Evolutionary conservation across 2,329 filamentous ascomycete genomes (phyloP).

Genomic region (Exserohilum turcica): DNA sequence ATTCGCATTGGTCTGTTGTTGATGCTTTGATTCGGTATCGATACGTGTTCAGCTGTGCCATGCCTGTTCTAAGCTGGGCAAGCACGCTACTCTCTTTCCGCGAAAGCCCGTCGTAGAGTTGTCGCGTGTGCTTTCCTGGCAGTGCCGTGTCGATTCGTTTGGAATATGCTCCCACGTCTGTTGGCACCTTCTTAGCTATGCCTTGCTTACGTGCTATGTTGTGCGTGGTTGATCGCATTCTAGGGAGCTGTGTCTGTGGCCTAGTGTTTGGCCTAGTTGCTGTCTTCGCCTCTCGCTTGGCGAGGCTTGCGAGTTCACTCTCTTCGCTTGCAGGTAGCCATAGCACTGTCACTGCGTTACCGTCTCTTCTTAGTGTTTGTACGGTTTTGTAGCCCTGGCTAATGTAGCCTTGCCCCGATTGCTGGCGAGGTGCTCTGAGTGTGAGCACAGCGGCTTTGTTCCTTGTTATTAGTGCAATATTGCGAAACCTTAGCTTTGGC

Average conservation of each 20-base stretch:
- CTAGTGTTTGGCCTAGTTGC: slow-evolving; percentile 7
- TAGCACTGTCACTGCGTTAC: slow-evolving; percentile 12
- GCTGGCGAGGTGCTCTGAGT: slow-evolving; percentile 14
- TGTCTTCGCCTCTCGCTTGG: slow-evolving; percentile 12
- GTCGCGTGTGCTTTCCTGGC: slow-evolving; percentile 12
- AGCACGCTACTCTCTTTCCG: slow-evolving; percentile 13
- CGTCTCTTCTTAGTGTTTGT: slow-evolving; percentile 8
- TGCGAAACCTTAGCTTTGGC: slow-evolving; percentile 13
- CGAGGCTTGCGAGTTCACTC: slow-evolving; percentile 11
- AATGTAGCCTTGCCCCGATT: slow-evolving; percentile 11
- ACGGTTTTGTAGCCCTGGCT: slow-evolving; percentile 12
- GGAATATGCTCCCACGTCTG: slow-evolving; percentile 10
- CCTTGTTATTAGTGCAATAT: slow-evolving; percentile 14
- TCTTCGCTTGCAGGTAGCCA: slow-evolving; percentile 18
- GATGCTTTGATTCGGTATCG: slow-evolving; percentile 12
- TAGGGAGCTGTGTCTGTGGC: slow-evolving; percentile 10
- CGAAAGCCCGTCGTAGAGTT: slow-evolving; percentile 12
- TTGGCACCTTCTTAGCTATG: slow-evolving; percentile 11
- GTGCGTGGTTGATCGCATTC: slow-evolving; percentile 11
- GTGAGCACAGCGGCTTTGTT: slow-evolving; percentile 16
- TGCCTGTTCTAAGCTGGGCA: slow-evolving; percentile 15
- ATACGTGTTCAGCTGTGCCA: slow-evolving; percentile 14
- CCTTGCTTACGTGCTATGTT: slow-evolving; percentile 13
- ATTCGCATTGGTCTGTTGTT: slow-evolving; percentile 9
- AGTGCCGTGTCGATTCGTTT: slow-evolving; percentile 13